Evolutionary conservation across 345 rosid genomes (phyloP).

Genomic region (Salix arbutifolia): DNA sequence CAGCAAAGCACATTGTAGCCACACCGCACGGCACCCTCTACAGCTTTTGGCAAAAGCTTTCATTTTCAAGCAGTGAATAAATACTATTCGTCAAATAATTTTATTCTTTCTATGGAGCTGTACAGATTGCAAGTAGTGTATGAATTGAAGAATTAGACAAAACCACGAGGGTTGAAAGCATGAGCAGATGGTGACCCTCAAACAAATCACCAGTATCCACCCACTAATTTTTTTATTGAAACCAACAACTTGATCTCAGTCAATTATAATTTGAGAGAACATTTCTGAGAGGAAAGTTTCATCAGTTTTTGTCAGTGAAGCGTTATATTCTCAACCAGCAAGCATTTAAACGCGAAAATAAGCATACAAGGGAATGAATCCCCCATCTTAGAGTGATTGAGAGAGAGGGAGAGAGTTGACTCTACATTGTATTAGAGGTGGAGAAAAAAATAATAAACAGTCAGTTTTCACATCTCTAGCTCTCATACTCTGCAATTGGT

Average conservation of each 20-base stretch:
- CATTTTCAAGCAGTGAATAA: background rate
- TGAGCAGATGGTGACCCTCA: background rate
- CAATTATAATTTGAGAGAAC: background rate
- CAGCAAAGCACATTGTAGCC: conserved; percentile 11
- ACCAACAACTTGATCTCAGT: background rate
- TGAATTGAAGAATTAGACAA: conserved; percentile 8
- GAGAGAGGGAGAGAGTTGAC: background rate
- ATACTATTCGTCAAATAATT: background rate
- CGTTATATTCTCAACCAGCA: background rate
- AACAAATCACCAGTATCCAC: background rate
- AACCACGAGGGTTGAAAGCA: background rate
- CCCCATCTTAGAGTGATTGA: background rate
- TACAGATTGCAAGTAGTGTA: background rate
- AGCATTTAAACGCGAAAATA: background rate
- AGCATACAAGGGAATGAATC: background rate
- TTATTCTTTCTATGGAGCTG: background rate
- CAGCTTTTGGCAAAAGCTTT: background rate
- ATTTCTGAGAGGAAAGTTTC: background rate
- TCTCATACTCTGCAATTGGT: conserved; percentile 52
- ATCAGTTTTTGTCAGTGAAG: background rate
- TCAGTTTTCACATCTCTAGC: conserved; percentile 32
- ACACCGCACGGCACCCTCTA: background rate
- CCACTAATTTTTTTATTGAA: background rate
- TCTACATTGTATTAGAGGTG: conserved; percentile 1
- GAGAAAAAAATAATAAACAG: background rate